Conservation (phyloP, 2,329 filamentous ascomycete species). For the Xenoacremonium recifei region DNA sequence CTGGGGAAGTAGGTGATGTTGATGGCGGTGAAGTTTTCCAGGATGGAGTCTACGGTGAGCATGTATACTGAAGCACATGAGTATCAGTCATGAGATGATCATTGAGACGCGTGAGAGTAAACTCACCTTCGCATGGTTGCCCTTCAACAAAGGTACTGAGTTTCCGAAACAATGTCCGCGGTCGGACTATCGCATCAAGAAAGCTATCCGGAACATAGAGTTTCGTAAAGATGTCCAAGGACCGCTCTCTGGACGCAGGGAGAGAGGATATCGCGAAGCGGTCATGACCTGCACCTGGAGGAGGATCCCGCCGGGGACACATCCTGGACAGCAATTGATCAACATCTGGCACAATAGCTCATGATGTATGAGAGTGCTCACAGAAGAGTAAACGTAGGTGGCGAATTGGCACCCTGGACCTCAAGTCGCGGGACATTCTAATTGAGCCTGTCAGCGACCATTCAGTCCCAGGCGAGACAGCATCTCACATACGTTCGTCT, state of each 20-base stretch:
- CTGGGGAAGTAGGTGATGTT: slow-evolving; percentile 7
- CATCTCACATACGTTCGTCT: not conserved
- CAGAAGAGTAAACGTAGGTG: no score
- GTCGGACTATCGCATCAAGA: not conserved
- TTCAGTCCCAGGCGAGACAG: not conserved
- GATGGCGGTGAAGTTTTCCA: slow-evolving; percentile 7
- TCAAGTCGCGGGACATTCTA: no score
- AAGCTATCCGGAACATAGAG: not conserved
- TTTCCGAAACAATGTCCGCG: not conserved
- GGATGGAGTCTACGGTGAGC: slow-evolving; percentile 5
- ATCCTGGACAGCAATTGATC: no score
- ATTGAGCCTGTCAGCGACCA: no score
- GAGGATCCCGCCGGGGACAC: not conserved
- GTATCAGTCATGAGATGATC: not conserved
- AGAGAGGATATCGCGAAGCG: not conserved
- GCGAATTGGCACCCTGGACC: no score
- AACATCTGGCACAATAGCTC: no score
- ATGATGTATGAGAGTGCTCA: no score
- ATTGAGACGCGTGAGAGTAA: not conserved
- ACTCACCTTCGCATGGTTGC: slow-evolving; percentile 2
- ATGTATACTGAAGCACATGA: slow-evolving; percentile 6
- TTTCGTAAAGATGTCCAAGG: not conserved
- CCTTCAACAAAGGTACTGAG: not conserved
- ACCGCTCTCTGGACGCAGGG: not conserved
- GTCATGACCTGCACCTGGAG: not conserved